Evolutionary conservation across 306 rosid species (phyloP), one percentile per base, ranked within the genome.

Genomic region (Vicia sativa): DNA sequence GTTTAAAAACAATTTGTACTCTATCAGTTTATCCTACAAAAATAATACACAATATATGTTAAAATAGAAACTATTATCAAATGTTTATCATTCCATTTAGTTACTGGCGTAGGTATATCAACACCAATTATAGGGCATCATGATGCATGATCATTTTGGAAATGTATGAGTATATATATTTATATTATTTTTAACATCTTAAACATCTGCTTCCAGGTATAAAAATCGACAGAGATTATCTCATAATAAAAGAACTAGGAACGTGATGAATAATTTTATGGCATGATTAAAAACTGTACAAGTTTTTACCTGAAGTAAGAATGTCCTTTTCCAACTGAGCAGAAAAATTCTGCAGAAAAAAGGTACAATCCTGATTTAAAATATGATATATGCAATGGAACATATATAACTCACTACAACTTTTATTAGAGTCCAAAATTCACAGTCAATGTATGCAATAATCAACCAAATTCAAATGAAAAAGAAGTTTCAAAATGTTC

Each of bases 261-360:
- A 39, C 65, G 39, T 46, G 25, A 39, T 70, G 13, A 77, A 49
- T 48, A 49, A 59, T 38, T 41, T 29, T 15, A 25, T 12, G 16
- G 67, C 3, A 5, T 15, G 46, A 41, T 60, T 21, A 58, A 42
- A 77, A 72, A 18, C 31, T 25, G 10, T 57, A 64, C 16, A 49
- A 62, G 78, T 86, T 48, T 76, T 87, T 75, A 93, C 98, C 97
- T 80, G 98, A 90, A 76, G 95, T 73, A 78, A 93, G 79, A 78
- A 93, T 88, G 66, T 93, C 98, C 73, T 58, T 90, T 84, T 93
- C 98, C 95, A 93, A 84, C 84, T 85, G 91, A 23, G 90, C 97
- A 55, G 98, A 93, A 85, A 90, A 93, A 71, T 85, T 76, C 98
- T 93, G 83, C 5, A 11, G 12, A 70, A 43, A 75, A 65, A 70